phyloP scores from a whole-genome alignment of 2,329 filamentous ascomycete genomes.

The Ceratocystis variospora region DNA sequence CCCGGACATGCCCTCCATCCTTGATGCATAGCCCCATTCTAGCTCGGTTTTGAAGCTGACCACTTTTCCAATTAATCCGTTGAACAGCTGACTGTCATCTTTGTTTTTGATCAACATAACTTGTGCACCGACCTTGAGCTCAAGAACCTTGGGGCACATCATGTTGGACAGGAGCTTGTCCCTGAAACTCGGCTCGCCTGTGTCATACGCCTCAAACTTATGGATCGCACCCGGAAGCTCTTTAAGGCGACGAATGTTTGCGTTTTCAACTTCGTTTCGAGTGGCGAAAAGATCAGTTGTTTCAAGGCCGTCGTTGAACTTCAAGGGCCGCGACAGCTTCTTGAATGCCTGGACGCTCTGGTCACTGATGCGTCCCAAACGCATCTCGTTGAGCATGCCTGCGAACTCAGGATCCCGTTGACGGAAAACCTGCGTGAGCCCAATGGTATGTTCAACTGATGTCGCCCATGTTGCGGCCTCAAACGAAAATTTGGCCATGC shows the following conservation, averaged over 20 bases:
- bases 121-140: constrained; percentile 81
- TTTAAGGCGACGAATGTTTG: constrained; percentile 62
- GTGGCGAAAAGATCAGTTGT: constrained; percentile 85
- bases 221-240: constrained; percentile 54
- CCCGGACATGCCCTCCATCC: constrained; percentile 26
- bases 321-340: constrained; percentile 54
- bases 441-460: constrained; percentile 88
- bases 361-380: constrained; percentile 67
- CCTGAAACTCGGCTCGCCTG: constrained; percentile 55
- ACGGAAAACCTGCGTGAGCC: constrained; percentile 88
- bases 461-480: constrained; percentile 85
- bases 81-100: constrained; percentile 72
- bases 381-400: constrained; percentile 94
- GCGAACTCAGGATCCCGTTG: constrained; percentile 85
- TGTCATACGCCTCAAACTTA: constrained; percentile 61
- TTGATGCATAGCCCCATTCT: constrained; percentile 27
- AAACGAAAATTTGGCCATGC: constrained; percentile 75
- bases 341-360: constrained; percentile 65
- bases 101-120: constrained; percentile 99
- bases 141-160: constrained; percentile 75
- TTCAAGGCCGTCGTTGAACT: constrained; percentile 57
- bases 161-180: constrained; percentile 75
- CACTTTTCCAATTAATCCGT: constrained; percentile 83
- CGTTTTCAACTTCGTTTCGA: constrained; percentile 72
- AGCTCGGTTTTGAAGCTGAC: constrained; percentile 53